Conservation (phyloP, 352 stramenopile genomes). For the Pythium phragmiticola region DNA sequence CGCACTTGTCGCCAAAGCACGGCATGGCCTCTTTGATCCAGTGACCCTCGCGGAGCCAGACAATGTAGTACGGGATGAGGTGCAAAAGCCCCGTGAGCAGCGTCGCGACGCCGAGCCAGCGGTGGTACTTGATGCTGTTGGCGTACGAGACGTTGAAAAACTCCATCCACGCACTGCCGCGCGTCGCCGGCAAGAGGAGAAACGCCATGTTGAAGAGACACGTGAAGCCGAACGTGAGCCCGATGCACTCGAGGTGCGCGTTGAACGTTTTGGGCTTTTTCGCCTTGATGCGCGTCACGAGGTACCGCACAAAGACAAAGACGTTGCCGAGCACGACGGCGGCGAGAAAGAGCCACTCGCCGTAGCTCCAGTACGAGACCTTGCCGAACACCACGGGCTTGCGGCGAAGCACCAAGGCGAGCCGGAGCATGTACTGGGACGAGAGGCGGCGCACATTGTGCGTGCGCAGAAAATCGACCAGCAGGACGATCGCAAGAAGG, state of each 20-base stretch:
- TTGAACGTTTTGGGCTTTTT: slow-evolving; percentile 20
- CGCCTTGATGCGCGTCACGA: slow-evolving; percentile 8
- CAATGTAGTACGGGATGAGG: slow-evolving; percentile 22
- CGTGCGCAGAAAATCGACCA: slow-evolving; percentile 40
- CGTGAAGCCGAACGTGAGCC: slow-evolving; percentile 28
- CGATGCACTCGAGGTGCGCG: slow-evolving; percentile 24
- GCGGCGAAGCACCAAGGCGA: slow-evolving; percentile 40
- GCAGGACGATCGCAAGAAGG: slow-evolving; percentile 34
- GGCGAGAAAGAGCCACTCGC: slow-evolving; percentile 41
- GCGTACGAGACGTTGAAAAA: slow-evolving; percentile 46
- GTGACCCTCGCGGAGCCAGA: slow-evolving; percentile 26
- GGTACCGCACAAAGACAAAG: slow-evolving; percentile 23
- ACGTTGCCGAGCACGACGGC: slow-evolving; percentile 26
- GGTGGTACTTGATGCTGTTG: slow-evolving; percentile 51
- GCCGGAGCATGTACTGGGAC: slow-evolving; percentile 29
- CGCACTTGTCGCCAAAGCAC: slow-evolving; percentile 36
- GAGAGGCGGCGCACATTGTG: slow-evolving; percentile 40
- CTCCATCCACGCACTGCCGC: slow-evolving; percentile 43
- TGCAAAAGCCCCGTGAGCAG: slow-evolving; percentile 30
- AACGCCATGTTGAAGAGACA: slow-evolving; percentile 48
- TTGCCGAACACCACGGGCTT: slow-evolving; percentile 34
- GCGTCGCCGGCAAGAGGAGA: slow-evolving; percentile 37
- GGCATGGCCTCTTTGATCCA: slow-evolving; percentile 30
- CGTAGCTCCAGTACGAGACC: slow-evolving; percentile 35
- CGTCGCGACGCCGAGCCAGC: slow-evolving; percentile 36